Base-by-base conservation (phyloP, 371 early-diverging fungal species). In the Mycotypha africana region DNA sequence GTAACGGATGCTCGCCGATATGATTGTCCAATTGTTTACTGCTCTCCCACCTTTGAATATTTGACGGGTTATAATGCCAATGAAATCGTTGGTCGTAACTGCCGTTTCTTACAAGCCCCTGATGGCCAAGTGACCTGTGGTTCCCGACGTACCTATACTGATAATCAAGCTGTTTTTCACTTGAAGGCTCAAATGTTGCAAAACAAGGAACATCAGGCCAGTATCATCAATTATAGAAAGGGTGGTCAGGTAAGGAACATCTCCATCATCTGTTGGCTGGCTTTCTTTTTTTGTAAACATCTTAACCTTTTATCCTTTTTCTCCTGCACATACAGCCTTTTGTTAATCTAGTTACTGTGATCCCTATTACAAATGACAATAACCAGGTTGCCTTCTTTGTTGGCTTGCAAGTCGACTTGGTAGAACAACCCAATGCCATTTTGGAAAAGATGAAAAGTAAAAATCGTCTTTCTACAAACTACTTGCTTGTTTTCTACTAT, bases 381-480 rank as follows among this genome's bases (percentile, higher is more conserved):
- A 64, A 65, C 4, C 70, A 78, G 16, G 58, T 81, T 11, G 60
- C 68, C 15, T 80, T 73, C 43, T 84, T 79, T 70, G 82, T 88
- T 38, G 88, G 84, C 9, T 72, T 88, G 39, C 86, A 85, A 56
- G 76, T 83, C 1, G 86, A 86, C 50, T 49, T 86, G 24, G 79
- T 85, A 2, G 81, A 81, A 31, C 85, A 85, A 45, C 84, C 86
- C 21, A 76, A 84, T 51, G 75, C 78, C 8, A 84, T 85, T 44
- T 53, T 85, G 24, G 66, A 72, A 20, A 73, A 73, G 33, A 72
- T 80, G 78, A 67, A 66, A 41, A 57, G 66, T 66, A 53, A 42
- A 8, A 9, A 26, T 16, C n/a, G 12, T 38, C 10, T 23, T 31
- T 23, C 8, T 9, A 17, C 17, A 19, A 38, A 46, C 23, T 14